A percentile compares a stretch with the other conserved stretches of the same genome.
Conservation (phyloP, 208 protist genomes). For the Chromosphaera perkinsii region DNA sequence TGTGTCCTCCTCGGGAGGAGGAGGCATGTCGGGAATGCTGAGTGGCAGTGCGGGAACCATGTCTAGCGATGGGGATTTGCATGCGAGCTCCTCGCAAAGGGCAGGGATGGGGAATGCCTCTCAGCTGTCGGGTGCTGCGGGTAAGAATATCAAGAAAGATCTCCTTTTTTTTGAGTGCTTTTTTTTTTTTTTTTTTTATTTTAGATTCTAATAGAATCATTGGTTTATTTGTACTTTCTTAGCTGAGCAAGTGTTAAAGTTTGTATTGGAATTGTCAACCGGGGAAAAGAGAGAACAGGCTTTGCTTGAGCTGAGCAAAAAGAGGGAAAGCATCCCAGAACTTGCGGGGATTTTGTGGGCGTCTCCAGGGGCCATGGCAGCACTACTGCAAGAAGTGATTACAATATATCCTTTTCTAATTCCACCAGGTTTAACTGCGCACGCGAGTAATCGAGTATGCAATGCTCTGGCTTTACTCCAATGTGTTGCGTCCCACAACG, state of each 20-base stretch:
- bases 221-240: no score
- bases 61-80: no score
- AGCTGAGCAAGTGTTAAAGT: conserved; percentile 12
- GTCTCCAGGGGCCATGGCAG: conserved; percentile 86
- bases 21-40: no score
- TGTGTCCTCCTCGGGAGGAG: no score
- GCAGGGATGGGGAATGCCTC: no score
- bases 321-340: conserved; percentile 80
- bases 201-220: no score
- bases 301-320: conserved; percentile 84
- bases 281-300: conserved; percentile 71
- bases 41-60: no score
- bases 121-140: no score
- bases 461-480: conserved; percentile 97
- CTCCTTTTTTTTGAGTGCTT: no score
- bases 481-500: conserved; percentile 90
- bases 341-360: conserved; percentile 93
- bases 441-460: conserved; percentile 82
- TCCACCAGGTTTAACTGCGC: conserved; percentile 57
- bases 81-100: no score
- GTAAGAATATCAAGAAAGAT: no score
- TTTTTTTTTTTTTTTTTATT: no score
- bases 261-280: conserved; percentile 19
- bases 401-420: conserved; percentile 92
- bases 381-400: conserved; percentile 95